Percentiles rank a stretch among this genome's conserved stretches.
Conservation (phyloP, 2,329 filamentous ascomycete genomes). For the Exophiala bonariae region DNA sequence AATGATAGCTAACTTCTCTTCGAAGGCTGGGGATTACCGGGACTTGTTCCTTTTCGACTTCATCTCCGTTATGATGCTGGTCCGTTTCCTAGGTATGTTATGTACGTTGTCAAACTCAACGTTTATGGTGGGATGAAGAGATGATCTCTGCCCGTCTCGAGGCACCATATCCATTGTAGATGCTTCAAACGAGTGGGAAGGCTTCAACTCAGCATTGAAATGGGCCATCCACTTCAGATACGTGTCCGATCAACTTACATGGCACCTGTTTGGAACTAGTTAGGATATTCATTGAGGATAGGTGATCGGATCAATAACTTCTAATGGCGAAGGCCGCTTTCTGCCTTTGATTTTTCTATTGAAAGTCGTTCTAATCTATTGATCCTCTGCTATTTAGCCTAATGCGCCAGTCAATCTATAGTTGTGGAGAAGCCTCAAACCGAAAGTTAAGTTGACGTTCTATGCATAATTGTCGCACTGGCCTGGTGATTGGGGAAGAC, state of each 20-base stretch:
- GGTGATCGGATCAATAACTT: neutral
- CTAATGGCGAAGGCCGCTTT: neutral
- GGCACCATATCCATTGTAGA: no score
- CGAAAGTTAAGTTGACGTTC: conserved; percentile 14
- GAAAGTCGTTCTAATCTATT: neutral
- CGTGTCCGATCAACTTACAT: no score
- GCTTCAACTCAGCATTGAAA: no score
- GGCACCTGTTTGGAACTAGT: no score
- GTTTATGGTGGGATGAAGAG: no score
- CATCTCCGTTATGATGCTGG: neutral
- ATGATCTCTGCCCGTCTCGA: no score
- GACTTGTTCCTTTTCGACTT: neutral
- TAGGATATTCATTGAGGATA: neutral
- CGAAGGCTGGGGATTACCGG: no score
- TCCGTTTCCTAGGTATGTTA: neutral
- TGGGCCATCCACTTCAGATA: no score
- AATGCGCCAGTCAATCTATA: no score
- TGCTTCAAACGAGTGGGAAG: no score
- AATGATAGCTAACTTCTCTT: no score
- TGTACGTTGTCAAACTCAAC: neutral
- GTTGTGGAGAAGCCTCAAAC: no score
- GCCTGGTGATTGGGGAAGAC: conserved; percentile 84
- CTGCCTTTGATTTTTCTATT: neutral
- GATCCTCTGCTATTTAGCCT: neutral
- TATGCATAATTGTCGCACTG: conserved; percentile 19